Base-by-base conservation (phyloP, 257 asterid species). In the Solanum etuberosum region DNA sequence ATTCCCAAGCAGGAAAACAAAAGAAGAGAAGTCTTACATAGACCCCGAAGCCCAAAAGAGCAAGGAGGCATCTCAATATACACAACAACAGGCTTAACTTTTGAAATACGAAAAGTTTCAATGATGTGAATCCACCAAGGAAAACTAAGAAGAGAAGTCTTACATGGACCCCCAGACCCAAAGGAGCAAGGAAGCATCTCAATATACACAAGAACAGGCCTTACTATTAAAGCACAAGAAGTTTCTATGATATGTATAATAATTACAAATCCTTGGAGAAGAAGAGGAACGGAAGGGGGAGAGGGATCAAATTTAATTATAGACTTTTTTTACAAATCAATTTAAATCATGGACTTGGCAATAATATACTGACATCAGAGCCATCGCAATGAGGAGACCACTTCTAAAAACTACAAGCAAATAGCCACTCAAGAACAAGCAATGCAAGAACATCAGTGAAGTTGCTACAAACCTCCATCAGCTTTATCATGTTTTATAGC, bases 391-490 rank as follows among this genome's bases (percentile, higher is more conserved):
- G 65, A 80, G 27, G 27, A 80, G 23, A 43, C 63, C 65, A 80
- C 63, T 27, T 46, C 27, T 23, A 46, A 46, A 46, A 31, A 27
- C 16, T 8, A 51, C 37, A 80, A 7, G 31, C 12, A 76, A 35
- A 51, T 57, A 42, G 12, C 61, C 48, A 16, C 68, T 29, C 43
- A 40, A 40, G 83, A 40, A 78, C 38, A 23, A 78, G 37, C 35
- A 57, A 9, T 23, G n/a, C 34, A 77, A 77, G 25, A 76, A 25
- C 67, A 9, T 80, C 38, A 46, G 63, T 80, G 84, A 80, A 46
- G 15, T 80, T 46, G 40, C 42, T 27, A 80, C 84, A 27, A 80
- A 80, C 84, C 91, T 89, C 78, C 91, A 63, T 86, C 86, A 77
- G 57, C 40, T 38, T 86, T 65, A 27, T 85, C 89, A 51, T 73